Evolutionary conservation across 495 filamentous ascomycete genomes (phyloP), one percentile per base, ranked within the genome.

Genomic region (Aspergillus cristatus): DNA sequence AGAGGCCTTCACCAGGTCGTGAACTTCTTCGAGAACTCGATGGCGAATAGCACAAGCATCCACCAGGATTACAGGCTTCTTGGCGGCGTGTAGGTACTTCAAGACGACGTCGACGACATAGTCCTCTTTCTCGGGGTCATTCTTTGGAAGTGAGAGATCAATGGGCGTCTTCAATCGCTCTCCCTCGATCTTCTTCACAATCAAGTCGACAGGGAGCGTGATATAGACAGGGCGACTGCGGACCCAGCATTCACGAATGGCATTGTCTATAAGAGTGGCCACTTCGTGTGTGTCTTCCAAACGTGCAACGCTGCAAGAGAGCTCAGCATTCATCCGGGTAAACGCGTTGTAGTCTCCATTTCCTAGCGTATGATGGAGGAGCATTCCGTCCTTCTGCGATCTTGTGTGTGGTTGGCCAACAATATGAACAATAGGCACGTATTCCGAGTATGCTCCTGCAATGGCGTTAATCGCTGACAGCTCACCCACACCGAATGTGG

Each of bases 341-440:
- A 91, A 95, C n/a, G 84, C 84, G 39, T 82, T 76, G 58, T 84
- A 91, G 53, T 91, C 81, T 18, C 89, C 89, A 51, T 94, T 91
- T 22, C 87, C 89, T 11, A 97, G 78, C 1, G 89, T 94, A 60
- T 97, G 90, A 55, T 97, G 90, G 10, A 97, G 69, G n/a, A 93
- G 65, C 59, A 70, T 68, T 8, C 72, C 72, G 55, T 68, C 63
- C 35, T 56, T 64, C 40, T 77, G 72, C 3, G 67, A 67, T 7
- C 58, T 40, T 15, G 61, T 70, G 18, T 58, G 58, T 10, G 77
- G 74, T 41, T 76, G 75, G 38, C 79, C 78, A 31, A 82, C 78
- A 38, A 81, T 78, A 42, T 83, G 79, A 16, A 77, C 60, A 28
- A 83, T 64, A 0, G 77, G 76, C 1, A 78, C 76, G 34, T 64